Evolutionary conservation across 2,329 filamentous ascomycete genomes (phyloP).

Genomic region (Cryphonectria parasitica): DNA sequence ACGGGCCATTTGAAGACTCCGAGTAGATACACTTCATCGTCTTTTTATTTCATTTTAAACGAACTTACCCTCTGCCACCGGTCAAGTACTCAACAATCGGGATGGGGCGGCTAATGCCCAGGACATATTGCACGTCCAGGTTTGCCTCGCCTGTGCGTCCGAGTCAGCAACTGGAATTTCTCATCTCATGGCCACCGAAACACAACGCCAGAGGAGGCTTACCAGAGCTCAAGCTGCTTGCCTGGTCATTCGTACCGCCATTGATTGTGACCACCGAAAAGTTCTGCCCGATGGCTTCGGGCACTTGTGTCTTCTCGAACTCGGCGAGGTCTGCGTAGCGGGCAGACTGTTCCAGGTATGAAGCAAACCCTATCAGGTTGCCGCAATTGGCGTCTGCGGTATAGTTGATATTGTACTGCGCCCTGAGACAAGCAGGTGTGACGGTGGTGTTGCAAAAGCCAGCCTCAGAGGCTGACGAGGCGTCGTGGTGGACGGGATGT

Average conservation of each 20-base stretch:
- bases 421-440: conserved; percentile 52
- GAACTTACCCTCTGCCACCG: conserved; percentile 31
- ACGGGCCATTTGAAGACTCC: background rate
- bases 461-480: conserved; percentile 27
- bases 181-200: background rate
- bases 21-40: background rate
- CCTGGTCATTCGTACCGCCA: conserved; percentile 55
- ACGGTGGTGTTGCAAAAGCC: conserved; percentile 45
- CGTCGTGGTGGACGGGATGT: background rate
- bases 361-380: conserved; percentile 44
- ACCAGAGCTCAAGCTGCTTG: conserved; percentile 42
- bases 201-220: conserved; percentile 13
- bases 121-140: conserved; percentile 36
- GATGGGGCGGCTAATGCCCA: conserved; percentile 31
- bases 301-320: conserved; percentile 56
- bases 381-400: conserved; percentile 34
- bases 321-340: conserved; percentile 51
- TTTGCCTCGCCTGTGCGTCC: conserved; percentile 32
- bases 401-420: conserved; percentile 52
- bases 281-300: conserved; percentile 53
- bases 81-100: conserved; percentile 36
- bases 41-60: no score
- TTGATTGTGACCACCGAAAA: conserved; percentile 63
- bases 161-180: background rate
- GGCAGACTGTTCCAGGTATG: conserved; percentile 54